Base-by-base conservation (phyloP, 2,329 filamentous ascomycete genomes). In the Fusarium chlamydosporum region DNA sequence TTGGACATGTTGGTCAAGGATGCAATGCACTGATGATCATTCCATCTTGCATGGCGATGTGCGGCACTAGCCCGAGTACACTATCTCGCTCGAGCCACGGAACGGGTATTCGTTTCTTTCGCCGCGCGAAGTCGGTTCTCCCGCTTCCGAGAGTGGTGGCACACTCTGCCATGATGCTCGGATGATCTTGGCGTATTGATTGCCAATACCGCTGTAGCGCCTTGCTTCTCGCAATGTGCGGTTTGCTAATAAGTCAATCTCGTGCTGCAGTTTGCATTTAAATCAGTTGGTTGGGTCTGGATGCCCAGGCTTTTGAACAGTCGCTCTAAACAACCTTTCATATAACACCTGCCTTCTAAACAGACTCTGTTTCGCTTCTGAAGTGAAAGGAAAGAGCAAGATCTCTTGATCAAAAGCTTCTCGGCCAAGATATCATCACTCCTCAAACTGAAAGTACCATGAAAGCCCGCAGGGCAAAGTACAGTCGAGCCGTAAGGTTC, bases 361-460 rank as follows among this genome's bases (percentile, higher is more conserved):
- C 11, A 40, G 15, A 23, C 9, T 37, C 11, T 18, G 23, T 4
- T 23, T 6, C 23, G 23, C 6, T 4, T 23, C 23, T 23, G 4
- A 23, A 23, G 23, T 23, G 23, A 23, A 23, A 23, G 23, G 4
- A 23, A 23, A 23, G 23, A 23, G 23, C 5, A 6, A 6, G 13
- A 8, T 9, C 29, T 11, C 13, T 1, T 34, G 8, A n/a, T 12
- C n/a, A 16, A 7, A 2, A 23, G 9, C 18, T 7, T 8, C 20
- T 35, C 7, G 12, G 11, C 31, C 33, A 29, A 16, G 13, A 10
- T 31, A 29, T 23, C 47, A 26, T 47, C 9, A 12, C 9, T 13
- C 10, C 35, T 46, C 12, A 26, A 18, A 16, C n/a, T 34, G 31
- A 18, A 52, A 43, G 23, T 26, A 43, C 33, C n/a, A 68, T 72